phyloP scores from a whole-genome alignment of 495 filamentous ascomycete species.

The Penicillium turbatum region DNA sequence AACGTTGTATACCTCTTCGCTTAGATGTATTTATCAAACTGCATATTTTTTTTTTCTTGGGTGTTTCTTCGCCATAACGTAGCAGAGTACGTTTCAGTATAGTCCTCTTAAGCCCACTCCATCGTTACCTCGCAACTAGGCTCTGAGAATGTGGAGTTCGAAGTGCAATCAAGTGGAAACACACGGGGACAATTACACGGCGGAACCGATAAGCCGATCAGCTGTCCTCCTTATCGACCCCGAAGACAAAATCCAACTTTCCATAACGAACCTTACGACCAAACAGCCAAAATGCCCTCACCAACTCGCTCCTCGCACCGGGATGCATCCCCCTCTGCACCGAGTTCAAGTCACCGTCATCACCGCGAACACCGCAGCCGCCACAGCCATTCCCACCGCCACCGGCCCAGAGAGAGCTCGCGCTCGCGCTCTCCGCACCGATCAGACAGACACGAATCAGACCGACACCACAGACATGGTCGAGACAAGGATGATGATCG shows the following conservation, averaged over 20 bases:
- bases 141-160: no score
- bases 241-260: slow-evolving; percentile 3
- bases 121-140: no score
- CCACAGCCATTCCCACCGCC: slow-evolving; percentile 20
- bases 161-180: no score
- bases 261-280: background rate
- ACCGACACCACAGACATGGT: slow-evolving; percentile 18
- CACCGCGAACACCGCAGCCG: slow-evolving; percentile 29
- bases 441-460: slow-evolving; percentile 22
- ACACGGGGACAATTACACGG: background rate
- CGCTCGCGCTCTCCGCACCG: slow-evolving; percentile 30
- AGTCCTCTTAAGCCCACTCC: no score
- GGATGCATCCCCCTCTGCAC: slow-evolving; percentile 6
- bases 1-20: slow-evolving; percentile 24
- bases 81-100: background rate
- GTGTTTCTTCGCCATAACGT: background rate
- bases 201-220: slow-evolving; percentile 1
- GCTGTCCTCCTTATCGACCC: background rate
- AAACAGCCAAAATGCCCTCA: slow-evolving; percentile 21
- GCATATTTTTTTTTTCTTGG: slow-evolving; percentile 12
- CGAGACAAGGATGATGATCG: slow-evolving; percentile 11
- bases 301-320: slow-evolving; percentile 15
- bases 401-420: slow-evolving; percentile 21
- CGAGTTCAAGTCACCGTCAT: slow-evolving; percentile 15
- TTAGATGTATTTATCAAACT: slow-evolving; percentile 26